Conservation (phyloP, 2,329 filamentous ascomycete species). For the Incumbomyces delicatus region DNA sequence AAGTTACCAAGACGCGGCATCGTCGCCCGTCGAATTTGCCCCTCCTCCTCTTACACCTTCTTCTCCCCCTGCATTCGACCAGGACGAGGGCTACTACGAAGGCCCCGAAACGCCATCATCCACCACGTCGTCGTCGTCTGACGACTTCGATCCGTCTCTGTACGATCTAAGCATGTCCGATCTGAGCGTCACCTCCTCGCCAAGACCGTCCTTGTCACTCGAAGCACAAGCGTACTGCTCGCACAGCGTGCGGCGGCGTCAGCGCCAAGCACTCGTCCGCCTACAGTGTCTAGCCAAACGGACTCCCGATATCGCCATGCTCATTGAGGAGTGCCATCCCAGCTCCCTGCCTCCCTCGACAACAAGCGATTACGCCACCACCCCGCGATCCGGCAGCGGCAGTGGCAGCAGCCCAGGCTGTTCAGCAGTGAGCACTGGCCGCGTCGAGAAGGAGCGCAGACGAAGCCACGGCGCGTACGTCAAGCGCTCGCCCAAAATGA, state of each 20-base stretch:
- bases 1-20: no score
- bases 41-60: no score
- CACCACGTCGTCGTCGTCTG: constrained; percentile 12
- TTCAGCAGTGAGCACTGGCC: constrained; percentile 9
- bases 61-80: no score
- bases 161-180: constrained; percentile 20
- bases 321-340: constrained; percentile 22
- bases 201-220: constrained; percentile 20
- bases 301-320: constrained; percentile 21
- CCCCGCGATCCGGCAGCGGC: constrained; percentile 9
- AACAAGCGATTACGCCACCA: constrained; percentile 6
- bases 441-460: constrained; percentile 17
- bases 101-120: constrained; percentile 18
- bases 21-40: constrained; percentile 5
- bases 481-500: constrained; percentile 15
- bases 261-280: constrained; percentile 20
- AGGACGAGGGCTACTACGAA: constrained; percentile 20
- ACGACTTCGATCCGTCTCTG: constrained; percentile 18
- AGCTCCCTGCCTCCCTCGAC: constrained; percentile 18
- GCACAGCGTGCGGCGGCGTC: constrained; percentile 17
- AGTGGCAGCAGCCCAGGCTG: background rate
- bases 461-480: constrained; percentile 8
- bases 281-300: constrained; percentile 20
- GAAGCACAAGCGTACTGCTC: constrained; percentile 20
- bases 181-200: constrained; percentile 17